These are phyloP conservation scores for Gracilaria caudata DNA, from an alignment of 23 red algal species.

Conservation along the genomic window DNA sequence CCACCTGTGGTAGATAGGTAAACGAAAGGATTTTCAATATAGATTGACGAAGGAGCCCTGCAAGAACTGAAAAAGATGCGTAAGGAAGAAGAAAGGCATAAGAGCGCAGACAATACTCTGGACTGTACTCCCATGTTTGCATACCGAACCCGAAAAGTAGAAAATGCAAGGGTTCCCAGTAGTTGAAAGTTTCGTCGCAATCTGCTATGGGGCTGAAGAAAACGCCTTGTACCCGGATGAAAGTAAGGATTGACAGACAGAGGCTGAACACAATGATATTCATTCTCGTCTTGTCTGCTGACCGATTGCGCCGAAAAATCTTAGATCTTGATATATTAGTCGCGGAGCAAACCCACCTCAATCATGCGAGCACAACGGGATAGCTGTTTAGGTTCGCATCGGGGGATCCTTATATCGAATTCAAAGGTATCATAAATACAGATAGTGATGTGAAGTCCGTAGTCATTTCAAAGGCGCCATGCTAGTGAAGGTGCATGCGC, in stretches of 20 bases:
- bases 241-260: not conserved
- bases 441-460: no score
- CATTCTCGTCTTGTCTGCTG: not conserved
- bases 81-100: constrained; percentile 84
- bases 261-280: not conserved
- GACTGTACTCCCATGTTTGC: constrained; percentile 95
- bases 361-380: no score
- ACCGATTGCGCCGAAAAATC: not conserved
- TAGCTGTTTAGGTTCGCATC: no score
- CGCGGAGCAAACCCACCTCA: no score
- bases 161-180: constrained; percentile 96
- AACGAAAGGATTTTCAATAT: not conserved
- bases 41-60: constrained; percentile 24
- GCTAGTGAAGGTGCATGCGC: no score
- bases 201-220: constrained; percentile 76
- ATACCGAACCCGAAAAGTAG: constrained; percentile 76
- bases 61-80: constrained; percentile 24
- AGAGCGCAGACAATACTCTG: constrained; percentile 80
- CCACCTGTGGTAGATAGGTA: not conserved
- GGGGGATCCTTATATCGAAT: no score
- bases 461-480: no score
- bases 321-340: no score
- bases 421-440: no score
- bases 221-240: constrained; percentile 19
- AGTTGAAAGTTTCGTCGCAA: constrained; percentile 97